Percentiles rank a stretch among this genome's conserved stretches.
Evolutionary conservation across 352 stramenopile species (phyloP).

Genomic region (Elongisporangium prolatum): DNA sequence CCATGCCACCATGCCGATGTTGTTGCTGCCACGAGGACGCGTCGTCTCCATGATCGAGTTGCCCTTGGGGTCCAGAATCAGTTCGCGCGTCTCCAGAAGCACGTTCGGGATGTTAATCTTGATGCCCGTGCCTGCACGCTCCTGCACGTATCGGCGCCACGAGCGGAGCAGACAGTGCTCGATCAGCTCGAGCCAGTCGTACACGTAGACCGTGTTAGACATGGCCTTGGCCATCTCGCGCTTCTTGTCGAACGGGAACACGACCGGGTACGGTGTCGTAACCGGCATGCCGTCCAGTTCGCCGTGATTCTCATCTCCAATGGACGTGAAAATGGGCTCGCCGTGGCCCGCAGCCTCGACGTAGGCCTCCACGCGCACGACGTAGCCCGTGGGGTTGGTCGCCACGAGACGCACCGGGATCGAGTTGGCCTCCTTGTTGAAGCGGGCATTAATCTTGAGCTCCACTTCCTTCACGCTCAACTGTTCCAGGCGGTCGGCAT

Average conservation of each 20-base stretch:
- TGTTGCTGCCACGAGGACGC: slow-evolving; percentile 93
- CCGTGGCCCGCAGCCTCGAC: slow-evolving; percentile 91
- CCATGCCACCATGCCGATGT: slow-evolving; percentile 99
- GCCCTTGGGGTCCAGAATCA: slow-evolving; percentile 88
- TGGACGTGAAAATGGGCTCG: slow-evolving; percentile 88
- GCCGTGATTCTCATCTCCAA: slow-evolving; percentile 81
- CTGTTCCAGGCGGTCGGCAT: slow-evolving; percentile 87
- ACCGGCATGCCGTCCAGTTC: slow-evolving; percentile 95
- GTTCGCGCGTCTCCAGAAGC: slow-evolving; percentile 92
- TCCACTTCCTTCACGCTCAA: slow-evolving; percentile 96
- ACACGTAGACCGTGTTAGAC: slow-evolving; percentile 99
- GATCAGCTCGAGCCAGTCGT: slow-evolving; percentile 99
- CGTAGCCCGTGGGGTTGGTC: slow-evolving; percentile 98
- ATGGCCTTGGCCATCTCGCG: slow-evolving; percentile 88
- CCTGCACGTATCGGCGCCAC: slow-evolving; percentile 90
- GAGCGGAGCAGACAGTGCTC: slow-evolving; percentile 93
- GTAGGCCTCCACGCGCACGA: slow-evolving; percentile 99
- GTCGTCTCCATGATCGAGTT: slow-evolving; percentile 49
- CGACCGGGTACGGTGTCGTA: slow-evolving; percentile 96
- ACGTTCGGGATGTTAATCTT: slow-evolving; percentile 83
- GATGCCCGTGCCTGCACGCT: slow-evolving; percentile 55
- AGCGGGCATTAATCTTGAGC: slow-evolving; percentile 94
- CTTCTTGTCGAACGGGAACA: slow-evolving; percentile 94
- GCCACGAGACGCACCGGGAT: slow-evolving; percentile 96
- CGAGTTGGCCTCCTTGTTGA: slow-evolving; percentile 89